phyloP scores from a whole-genome alignment of 352 stramenopile species.

The Phytopythium vexans region DNA sequence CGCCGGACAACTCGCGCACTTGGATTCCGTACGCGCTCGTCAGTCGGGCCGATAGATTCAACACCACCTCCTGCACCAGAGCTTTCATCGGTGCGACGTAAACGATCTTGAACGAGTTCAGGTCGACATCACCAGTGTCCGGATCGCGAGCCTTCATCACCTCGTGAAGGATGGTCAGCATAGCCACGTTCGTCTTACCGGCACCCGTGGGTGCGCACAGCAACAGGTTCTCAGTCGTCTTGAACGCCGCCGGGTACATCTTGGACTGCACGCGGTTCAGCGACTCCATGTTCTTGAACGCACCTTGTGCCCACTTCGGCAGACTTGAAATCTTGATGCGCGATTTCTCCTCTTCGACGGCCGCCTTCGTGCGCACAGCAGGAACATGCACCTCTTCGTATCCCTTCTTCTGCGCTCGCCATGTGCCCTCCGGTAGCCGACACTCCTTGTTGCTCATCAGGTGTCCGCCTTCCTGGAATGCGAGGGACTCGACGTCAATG shows the following conservation, averaged over 20 bases:
- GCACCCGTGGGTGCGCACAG: constrained; percentile 98
- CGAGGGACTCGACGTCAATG: constrained; percentile 94
- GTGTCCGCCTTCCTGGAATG: constrained; percentile 94
- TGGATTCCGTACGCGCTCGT: constrained; percentile 90
- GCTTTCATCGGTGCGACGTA: constrained; percentile 99
- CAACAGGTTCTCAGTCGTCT: constrained; percentile 96
- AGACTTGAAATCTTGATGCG: constrained; percentile 91
- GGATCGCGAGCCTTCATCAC: constrained; percentile 91
- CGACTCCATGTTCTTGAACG: constrained; percentile 97
- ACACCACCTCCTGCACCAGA: constrained; percentile 98
- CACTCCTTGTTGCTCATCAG: constrained; percentile 99
- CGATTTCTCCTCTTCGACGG: constrained; percentile 67
- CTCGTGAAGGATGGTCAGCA: constrained; percentile 98
- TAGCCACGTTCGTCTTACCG: constrained; percentile 99
- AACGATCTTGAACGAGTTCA: constrained; percentile 99
- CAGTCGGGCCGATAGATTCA: constrained; percentile 96
- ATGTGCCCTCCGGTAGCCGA: constrained; percentile 95
- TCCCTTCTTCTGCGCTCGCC: constrained; percentile 97
- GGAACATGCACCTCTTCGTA: constrained; percentile 99
- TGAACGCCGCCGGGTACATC: constrained; percentile 92
- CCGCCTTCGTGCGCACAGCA: constrained; percentile 86
- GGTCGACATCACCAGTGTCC: constrained; percentile 88
- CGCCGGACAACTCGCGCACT: constrained; percentile 97
- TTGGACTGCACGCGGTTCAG: constrained; percentile 99
- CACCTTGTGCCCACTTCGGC: constrained; percentile 93